Conservation (phyloP, 2,329 filamentous ascomycete species). For the Aspergillus puulaauensis region DNA sequence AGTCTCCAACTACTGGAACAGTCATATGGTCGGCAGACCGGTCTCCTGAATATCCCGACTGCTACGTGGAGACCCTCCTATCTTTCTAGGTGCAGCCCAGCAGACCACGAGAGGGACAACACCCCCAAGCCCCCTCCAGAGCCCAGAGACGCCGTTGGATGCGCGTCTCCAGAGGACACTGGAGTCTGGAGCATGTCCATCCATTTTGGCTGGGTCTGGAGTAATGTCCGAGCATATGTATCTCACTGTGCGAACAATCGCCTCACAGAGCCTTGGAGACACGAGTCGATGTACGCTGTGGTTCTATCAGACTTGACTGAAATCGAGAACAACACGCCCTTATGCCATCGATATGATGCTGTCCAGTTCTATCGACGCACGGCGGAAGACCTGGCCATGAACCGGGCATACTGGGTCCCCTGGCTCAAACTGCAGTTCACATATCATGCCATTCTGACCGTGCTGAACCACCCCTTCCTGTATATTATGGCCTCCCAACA, state of each 20-base stretch:
- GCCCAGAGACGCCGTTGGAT: slow-evolving; percentile 48
- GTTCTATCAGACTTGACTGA: slow-evolving; percentile 54
- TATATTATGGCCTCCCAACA: slow-evolving; percentile 55
- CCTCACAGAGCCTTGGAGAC: slow-evolving; percentile 52
- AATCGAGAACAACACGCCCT: slow-evolving; percentile 46
- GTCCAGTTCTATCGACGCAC: slow-evolving; percentile 54
- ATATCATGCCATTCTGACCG: slow-evolving; percentile 53
- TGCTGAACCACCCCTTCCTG: slow-evolving; percentile 55
- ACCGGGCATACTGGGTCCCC: slow-evolving; percentile 52
- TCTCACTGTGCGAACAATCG: slow-evolving; percentile 50
- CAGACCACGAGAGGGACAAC: slow-evolving; percentile 21
- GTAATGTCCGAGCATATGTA: slow-evolving; percentile 45
- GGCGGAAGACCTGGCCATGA: slow-evolving; percentile 45
- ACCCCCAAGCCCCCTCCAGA: slow-evolving; percentile 43
- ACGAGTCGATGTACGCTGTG: slow-evolving; percentile 53
- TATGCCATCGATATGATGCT: slow-evolving; percentile 54
- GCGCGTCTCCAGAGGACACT: slow-evolving; percentile 39
- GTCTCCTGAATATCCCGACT: slow-evolving; percentile 43
- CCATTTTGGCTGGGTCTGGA: slow-evolving; percentile 55
- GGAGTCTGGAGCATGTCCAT: slow-evolving; percentile 54
- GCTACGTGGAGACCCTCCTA: slow-evolving; percentile 43
- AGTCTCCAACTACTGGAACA: slow-evolving; percentile 53
- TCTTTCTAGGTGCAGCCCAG: slow-evolving; percentile 16
- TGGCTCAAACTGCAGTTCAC: slow-evolving; percentile 57
- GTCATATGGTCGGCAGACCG: slow-evolving; percentile 49